Conservation (phyloP, 148 eudicot species). For the Spergularia bocconei region DNA sequence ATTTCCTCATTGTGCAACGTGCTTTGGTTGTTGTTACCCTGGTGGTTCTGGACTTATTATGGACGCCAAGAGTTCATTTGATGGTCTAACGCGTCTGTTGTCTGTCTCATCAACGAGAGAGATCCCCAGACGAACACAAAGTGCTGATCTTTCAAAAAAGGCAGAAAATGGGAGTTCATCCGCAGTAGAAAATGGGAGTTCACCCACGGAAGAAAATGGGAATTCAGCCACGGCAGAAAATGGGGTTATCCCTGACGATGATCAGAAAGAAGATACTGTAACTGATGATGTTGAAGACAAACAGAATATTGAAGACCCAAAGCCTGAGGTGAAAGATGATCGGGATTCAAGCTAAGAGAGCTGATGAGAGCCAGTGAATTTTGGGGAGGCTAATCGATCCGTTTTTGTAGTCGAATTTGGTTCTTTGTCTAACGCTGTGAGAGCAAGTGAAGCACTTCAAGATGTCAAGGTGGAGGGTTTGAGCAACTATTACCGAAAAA, state of each 20-base stretch:
- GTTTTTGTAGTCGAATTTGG: background rate
- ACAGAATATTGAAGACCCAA: slow-evolving; percentile 15
- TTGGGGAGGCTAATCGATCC: background rate
- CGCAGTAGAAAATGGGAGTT: slow-evolving; percentile 52
- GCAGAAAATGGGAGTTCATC: slow-evolving; percentile 49
- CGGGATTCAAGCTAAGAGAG: background rate
- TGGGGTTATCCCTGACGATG: slow-evolving; percentile 38
- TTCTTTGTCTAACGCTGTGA: too few relatives aligned
- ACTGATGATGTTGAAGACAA: slow-evolving; percentile 29
- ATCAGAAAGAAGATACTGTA: slow-evolving; percentile 28
- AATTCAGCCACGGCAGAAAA: slow-evolving; percentile 43
- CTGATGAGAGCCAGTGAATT: background rate
- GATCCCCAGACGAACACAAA: slow-evolving; percentile 46
- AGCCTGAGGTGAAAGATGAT: slow-evolving; percentile 18
- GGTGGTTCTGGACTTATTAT: slow-evolving; percentile 67
- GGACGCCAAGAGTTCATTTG: slow-evolving; percentile 69
- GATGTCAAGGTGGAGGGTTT: background rate
- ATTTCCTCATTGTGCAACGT: slow-evolving; percentile 75
- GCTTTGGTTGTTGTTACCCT: slow-evolving; percentile 94
- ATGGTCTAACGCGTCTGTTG: slow-evolving; percentile 63
- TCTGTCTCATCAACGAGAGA: slow-evolving; percentile 63
- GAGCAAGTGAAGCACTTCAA: background rate
- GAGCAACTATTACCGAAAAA: background rate
- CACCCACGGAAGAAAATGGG: slow-evolving; percentile 49
- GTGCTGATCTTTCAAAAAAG: slow-evolving; percentile 30